phyloP scores from a whole-genome alignment of 371 early-diverging fungal genomes.

The Saksenaea vasiformis region DNA sequence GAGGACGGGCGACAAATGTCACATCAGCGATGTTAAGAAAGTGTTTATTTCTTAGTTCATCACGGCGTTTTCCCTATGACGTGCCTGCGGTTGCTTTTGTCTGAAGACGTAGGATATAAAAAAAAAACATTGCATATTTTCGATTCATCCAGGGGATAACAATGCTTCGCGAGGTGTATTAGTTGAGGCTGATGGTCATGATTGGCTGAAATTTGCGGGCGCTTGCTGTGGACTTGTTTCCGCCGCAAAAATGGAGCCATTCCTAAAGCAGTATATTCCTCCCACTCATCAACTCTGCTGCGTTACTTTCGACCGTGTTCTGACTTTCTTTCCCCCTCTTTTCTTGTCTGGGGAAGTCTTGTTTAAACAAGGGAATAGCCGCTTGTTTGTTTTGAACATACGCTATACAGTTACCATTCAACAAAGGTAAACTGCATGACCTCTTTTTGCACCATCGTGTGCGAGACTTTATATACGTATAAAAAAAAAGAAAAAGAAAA shows the following conservation, averaged over 20 bases:
- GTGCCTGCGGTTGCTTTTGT: not conserved
- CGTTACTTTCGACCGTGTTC: constrained; percentile 6
- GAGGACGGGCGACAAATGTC: constrained; percentile 69
- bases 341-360: constrained; percentile 1
- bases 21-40: constrained; percentile 73
- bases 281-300: constrained; percentile 2
- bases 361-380: not conserved
- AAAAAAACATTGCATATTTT: not conserved
- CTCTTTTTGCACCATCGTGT: not conserved
- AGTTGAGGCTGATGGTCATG: not conserved
- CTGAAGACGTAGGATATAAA: not conserved
- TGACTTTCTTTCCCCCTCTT: constrained; percentile 1
- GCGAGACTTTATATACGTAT: not conserved
- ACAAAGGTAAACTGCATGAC: not conserved
- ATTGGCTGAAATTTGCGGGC: not conserved
- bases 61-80: not conserved
- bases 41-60: constrained; percentile 77
- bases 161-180: constrained; percentile 2
- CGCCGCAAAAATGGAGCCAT: constrained; percentile 1
- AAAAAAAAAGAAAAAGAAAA: not conserved
- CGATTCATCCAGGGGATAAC: constrained; percentile 4
- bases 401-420: not conserved
- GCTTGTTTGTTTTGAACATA: not conserved
- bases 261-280: not conserved
- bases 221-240: constrained; percentile 1